These are phyloP conservation scores for Amanita muscaria DNA, from an alignment of 768 basidiomycete genomes.

Conservation along the genomic window DNA sequence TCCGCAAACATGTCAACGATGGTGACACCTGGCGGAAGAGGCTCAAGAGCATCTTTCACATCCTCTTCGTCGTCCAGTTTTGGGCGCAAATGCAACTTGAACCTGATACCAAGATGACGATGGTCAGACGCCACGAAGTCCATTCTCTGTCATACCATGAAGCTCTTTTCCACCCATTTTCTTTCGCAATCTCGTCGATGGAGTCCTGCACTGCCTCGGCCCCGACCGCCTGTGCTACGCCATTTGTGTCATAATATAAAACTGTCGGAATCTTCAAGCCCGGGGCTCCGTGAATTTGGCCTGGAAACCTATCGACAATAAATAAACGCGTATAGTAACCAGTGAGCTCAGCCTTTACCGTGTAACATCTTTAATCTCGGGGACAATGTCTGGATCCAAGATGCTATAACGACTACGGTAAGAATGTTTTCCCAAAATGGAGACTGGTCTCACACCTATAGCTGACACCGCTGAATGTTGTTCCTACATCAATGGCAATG, in stretches of 20 bases:
- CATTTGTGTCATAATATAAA: constrained; percentile 32
- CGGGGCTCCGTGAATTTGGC: constrained; percentile 21
- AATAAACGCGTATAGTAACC: not conserved
- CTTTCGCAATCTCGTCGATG: constrained; percentile 26
- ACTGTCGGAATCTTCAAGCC: constrained; percentile 30
- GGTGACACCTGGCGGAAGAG: constrained; percentile 27
- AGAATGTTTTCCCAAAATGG: not conserved
- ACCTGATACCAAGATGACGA: constrained; percentile 10
- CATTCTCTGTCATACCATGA: constrained; percentile 28
- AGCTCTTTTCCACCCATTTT: constrained; percentile 32
- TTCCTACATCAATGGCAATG: constrained; percentile 45
- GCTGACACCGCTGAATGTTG: constrained; percentile 40
- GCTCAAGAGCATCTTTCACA: constrained; percentile 11
- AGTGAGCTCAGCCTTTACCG: constrained; percentile 20
- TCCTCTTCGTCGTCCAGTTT: constrained; percentile 4
- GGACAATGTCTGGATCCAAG: constrained; percentile 24
- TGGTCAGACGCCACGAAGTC: not conserved
- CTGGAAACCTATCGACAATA: constrained; percentile 12
- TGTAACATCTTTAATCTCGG: constrained; percentile 31
- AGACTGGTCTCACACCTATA: constrained; percentile 22
- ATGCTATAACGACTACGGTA: constrained; percentile 17
- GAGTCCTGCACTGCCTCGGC: constrained; percentile 31
- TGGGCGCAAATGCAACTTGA: constrained; percentile 15
- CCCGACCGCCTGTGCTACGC: constrained; percentile 27
- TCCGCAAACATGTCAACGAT: constrained; percentile 28